Evolutionary conservation across 139 green algal genomes (phyloP).

Genomic region (Closterium sp.): DNA sequence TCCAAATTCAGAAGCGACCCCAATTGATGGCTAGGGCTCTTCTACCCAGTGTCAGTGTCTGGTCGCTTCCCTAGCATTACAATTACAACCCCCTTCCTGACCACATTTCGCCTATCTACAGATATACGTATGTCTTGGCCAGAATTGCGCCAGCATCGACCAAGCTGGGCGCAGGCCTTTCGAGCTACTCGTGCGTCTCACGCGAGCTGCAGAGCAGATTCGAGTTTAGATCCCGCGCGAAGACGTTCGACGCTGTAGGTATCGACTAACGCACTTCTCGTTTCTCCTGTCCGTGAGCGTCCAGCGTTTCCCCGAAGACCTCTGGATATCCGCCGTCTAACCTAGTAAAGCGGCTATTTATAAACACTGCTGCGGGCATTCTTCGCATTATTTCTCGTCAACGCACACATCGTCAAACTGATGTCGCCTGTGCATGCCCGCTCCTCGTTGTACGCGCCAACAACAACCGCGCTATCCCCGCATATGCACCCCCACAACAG

Average conservation of each 20-base stretch:
- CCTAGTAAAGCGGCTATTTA: background rate
- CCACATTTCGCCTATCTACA: background rate
- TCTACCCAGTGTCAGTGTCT: background rate
- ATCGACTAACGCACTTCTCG: background rate
- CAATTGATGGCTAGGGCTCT: background rate
- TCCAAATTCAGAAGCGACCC: background rate
- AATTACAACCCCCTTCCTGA: background rate
- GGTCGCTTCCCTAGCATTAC: background rate
- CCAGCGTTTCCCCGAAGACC: background rate
- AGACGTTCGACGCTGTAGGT: background rate
- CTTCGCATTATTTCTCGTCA: background rate
- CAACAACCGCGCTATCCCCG: background rate
- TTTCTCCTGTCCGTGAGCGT: background rate
- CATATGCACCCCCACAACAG: background rate
- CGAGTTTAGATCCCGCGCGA: background rate
- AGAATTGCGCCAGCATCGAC: too few species aligned
- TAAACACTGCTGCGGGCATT: background rate
- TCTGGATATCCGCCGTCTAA: background rate
- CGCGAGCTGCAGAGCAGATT: background rate
- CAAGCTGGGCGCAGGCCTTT: background rate
- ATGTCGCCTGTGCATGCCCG: background rate
- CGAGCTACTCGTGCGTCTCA: background rate
- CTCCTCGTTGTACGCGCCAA: background rate
- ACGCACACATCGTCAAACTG: background rate
- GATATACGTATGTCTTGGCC: too few species aligned